These are phyloP conservation scores for Blastobotrys buckinghamii DNA, from an alignment of 1,139 yeast genomes.

Conservation along the genomic window DNA sequence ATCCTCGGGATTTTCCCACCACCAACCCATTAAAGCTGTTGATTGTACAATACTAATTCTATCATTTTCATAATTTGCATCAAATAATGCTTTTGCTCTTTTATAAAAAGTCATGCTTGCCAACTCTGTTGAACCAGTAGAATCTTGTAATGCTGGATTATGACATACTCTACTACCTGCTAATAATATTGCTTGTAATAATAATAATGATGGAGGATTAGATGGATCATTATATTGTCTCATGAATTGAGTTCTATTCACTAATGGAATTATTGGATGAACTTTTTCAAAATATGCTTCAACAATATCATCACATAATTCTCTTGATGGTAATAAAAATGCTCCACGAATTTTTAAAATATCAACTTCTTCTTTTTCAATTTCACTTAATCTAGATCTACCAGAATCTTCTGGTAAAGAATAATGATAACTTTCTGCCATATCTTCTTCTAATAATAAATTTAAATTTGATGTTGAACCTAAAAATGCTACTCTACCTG, in stretches of 20 bases:
- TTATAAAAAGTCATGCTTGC: constrained; percentile 65
- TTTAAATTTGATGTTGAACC: constrained; percentile 33
- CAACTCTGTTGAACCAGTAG: constrained; percentile 49
- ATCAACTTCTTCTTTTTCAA: constrained; percentile 65
- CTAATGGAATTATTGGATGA: constrained; percentile 68
- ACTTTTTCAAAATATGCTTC: constrained; percentile 59
- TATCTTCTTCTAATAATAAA: constrained; percentile 29
- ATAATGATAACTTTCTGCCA: constrained; percentile 31
- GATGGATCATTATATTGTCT: constrained; percentile 49
- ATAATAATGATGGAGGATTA: constrained; percentile 62
- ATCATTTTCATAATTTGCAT: constrained; percentile 66
- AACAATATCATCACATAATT: constrained; percentile 56
- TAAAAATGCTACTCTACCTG: constrained; percentile 29
- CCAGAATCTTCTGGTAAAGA: constrained; percentile 31
- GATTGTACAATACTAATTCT: constrained; percentile 65
- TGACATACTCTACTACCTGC: constrained; percentile 63
- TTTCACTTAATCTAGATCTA: constrained; percentile 28
- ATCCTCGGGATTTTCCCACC: constrained; percentile 78
- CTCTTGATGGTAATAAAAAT: constrained; percentile 58
- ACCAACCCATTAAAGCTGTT: constrained; percentile 57
- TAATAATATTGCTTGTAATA: constrained; percentile 62
- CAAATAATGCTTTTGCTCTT: constrained; percentile 72
- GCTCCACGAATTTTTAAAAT: constrained; percentile 67
- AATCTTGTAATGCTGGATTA: constrained; percentile 53
- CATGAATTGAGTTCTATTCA: constrained; percentile 61